Base-by-base conservation (phyloP, 78 protist species). In the Capsaspora owczarzaki region DNA sequence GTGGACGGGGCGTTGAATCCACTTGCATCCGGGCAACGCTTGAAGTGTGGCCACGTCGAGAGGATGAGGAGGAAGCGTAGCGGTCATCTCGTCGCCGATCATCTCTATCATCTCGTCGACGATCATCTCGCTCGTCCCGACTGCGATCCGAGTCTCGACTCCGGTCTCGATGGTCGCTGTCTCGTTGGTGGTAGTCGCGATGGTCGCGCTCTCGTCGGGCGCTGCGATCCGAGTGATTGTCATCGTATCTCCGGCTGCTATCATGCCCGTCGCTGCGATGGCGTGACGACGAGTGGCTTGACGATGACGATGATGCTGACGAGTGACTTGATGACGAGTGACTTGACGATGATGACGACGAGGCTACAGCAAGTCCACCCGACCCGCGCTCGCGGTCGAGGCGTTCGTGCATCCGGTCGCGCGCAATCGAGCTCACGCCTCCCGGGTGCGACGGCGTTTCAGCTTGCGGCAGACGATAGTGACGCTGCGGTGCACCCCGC, bases 371-470 rank as follows among this genome's bases (percentile, higher is more conserved):
- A 25, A 16, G 2, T 76, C n/a, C 68, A 43, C 68, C 51, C 27
- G 69, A 3, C 68, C n/a, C 80, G 31, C 69, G 43, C 42, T 76
- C 68, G 35, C 51, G 14, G 12, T 76, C 80, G 5, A 16, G 66
- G 33, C 66, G 4, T 72, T 78, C 66, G 41, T 29, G n/a, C 0
- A 78, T 16, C 31, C 82, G 41, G 31, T 78, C 82, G 3, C 25
- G 56, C 6, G 68, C 82, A 78, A 37, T 43, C 25, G 10, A 16
- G 25, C 49, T 49, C 37, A 78, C 82, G 2, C 82, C 82, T 2
- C 82, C 72, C n/a, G 53, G 42, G 23, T 78, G 82, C 8, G 74
- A 61, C 23, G 82, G 82, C 72, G 82, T 78, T 10, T 78, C 82
- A 2, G n/a, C 27, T 25, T 22, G 61, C 53, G 6, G 43, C 27